These are phyloP conservation scores for Abrus pulchellus DNA, from an alignment of 306 rosid species.

Conservation along the genomic window DNA sequence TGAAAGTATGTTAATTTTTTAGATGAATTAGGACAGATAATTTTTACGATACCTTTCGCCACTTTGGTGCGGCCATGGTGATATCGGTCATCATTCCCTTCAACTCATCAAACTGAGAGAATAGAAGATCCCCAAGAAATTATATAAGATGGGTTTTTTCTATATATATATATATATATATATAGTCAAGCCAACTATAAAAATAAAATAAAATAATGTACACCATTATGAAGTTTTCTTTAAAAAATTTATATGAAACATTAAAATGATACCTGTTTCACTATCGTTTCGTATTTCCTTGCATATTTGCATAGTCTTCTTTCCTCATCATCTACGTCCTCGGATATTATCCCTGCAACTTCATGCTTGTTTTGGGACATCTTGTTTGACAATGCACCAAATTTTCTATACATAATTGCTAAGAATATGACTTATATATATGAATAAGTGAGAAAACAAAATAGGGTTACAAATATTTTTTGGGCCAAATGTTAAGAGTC, in stretches of 20 bases:
- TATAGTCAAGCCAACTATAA: too few relatives aligned
- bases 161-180: too few relatives aligned
- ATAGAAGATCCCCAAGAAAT: background rate
- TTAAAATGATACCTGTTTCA: conserved; percentile 29
- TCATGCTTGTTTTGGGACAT: conserved; percentile 19
- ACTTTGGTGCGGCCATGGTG: background rate
- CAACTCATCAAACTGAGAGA: conserved; percentile 45
- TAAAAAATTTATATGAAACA: background rate
- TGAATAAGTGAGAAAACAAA: too few relatives aligned
- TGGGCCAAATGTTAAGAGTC: too few relatives aligned
- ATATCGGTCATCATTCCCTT: background rate
- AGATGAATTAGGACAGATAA: too few relatives aligned
- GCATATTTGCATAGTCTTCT: conserved; percentile 25
- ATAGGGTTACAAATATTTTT: too few relatives aligned
- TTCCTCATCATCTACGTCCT: conserved; percentile 29
- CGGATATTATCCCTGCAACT: background rate
- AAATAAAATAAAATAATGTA: too few relatives aligned
- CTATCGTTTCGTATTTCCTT: conserved; percentile 33
- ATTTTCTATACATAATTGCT: background rate
- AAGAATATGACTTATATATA: too few relatives aligned
- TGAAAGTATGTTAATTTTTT: too few relatives aligned
- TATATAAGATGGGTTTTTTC: too few relatives aligned
- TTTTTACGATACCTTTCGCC: background rate
- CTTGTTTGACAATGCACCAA: background rate
- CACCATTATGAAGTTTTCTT: too few relatives aligned